A percentile compares a stretch with the other conserved stretches of the same genome.
These are phyloP conservation scores for Arthrobotrys megalospora DNA, from an alignment of 2,329 filamentous ascomycete genomes.

Conservation along the genomic window DNA sequence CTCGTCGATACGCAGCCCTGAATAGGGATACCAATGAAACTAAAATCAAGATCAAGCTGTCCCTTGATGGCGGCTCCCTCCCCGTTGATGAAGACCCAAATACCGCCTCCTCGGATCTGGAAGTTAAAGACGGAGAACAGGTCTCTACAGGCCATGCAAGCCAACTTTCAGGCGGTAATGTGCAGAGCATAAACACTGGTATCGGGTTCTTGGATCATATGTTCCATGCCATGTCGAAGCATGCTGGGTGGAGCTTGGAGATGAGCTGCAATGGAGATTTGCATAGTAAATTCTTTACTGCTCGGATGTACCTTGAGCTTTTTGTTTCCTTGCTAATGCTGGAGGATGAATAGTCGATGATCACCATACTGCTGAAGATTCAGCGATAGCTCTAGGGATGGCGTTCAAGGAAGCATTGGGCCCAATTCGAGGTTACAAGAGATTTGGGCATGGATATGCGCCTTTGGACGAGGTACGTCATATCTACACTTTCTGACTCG, in stretches of 20 bases:
- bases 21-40: conserved; percentile 97
- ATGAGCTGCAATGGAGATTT: conserved; percentile 89
- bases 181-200: conserved; percentile 89
- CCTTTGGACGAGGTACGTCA: conserved; percentile 82
- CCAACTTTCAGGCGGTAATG: conserved; percentile 86
- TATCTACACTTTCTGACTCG: background rate
- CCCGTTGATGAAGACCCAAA: conserved; percentile 70
- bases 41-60: conserved; percentile 92
- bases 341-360: conserved; percentile 80
- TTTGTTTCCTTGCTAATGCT: conserved; percentile 3
- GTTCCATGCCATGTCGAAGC: conserved; percentile 96
- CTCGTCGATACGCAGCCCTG: conserved; percentile 79
- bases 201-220: conserved; percentile 99
- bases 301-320: background rate
- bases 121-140: conserved; percentile 65
- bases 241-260: conserved; percentile 91
- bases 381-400: conserved; percentile 88
- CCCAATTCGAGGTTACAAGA: conserved; percentile 82
- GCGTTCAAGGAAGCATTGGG: conserved; percentile 87
- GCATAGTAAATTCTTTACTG: conserved; percentile 75
- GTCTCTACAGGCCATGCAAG: conserved; percentile 79
- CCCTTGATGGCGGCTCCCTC: conserved; percentile 89
- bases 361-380: conserved; percentile 97
- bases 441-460: conserved; percentile 92
- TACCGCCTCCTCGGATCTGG: conserved; percentile 5